Percentiles rank a stretch among this genome's conserved stretches.
These are phyloP conservation scores for Mariannaea sp. DNA, from an alignment of 2,329 filamentous ascomycete species.

Conservation along the genomic window DNA sequence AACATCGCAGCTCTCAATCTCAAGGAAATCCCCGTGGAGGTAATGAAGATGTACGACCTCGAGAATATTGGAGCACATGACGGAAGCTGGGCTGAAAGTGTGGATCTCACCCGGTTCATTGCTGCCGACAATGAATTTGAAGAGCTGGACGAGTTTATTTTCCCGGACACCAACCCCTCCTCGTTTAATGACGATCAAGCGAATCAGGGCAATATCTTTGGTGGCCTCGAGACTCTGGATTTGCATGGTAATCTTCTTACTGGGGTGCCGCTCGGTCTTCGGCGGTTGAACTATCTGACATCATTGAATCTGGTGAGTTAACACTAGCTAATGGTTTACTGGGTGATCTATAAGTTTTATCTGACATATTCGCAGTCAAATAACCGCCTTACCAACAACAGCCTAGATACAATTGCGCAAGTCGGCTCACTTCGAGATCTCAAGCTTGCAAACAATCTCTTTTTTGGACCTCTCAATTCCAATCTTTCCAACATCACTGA, in stretches of 20 bases:
- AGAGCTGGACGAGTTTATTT: constrained; percentile 71
- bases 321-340: neutral
- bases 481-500: constrained; percentile 67
- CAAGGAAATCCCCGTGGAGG: constrained; percentile 77
- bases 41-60: constrained; percentile 88
- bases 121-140: constrained; percentile 90
- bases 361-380: constrained; percentile 63
- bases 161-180: constrained; percentile 71
- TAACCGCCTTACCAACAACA: constrained; percentile 76
- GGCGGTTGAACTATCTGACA: constrained; percentile 74
- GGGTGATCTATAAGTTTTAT: neutral
- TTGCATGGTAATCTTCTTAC: constrained; percentile 82
- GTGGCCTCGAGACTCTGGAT: constrained; percentile 78
- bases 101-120: constrained; percentile 82
- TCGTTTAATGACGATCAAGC: constrained; percentile 68
- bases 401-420: constrained; percentile 74
- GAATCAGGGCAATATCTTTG: constrained; percentile 75
- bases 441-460: constrained; percentile 76
- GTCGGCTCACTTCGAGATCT: constrained; percentile 76
- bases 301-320: constrained; percentile 76
- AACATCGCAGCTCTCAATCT: constrained; percentile 88
- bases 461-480: constrained; percentile 70
- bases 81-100: constrained; percentile 85
- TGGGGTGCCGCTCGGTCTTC: constrained; percentile 74
- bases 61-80: constrained; percentile 66